Base-by-base conservation (phyloP, 1,284 basidiomycete genomes). In the Ustanciosporium gigantosporum region DNA sequence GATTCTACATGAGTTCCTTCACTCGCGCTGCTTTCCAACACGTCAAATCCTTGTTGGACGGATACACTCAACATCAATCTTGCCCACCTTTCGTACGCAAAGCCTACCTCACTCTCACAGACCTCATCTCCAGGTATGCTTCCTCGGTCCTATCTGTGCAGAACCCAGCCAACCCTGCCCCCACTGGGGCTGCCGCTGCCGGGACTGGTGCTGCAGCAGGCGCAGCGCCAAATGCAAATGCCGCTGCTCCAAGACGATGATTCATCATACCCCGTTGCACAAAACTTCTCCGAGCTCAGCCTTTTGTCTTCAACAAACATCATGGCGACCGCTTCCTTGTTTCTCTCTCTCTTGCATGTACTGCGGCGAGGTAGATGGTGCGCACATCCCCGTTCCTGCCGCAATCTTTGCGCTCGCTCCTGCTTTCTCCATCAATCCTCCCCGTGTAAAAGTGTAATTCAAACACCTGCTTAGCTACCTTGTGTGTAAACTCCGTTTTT, bases 1-100 rank as follows among this genome's bases (percentile, higher is more conserved):
- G 75, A 29, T 77, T 76, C 50, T 75, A 75, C 60, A 77, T 77
- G 75, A 68, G 65, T 58, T 68, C 56, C 27, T 77, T 77, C 27
- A 77, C 75, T 1, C 47, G 75, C n/a, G 66, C 68, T 4, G 70
- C 75, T 5, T 73, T 76, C 65, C 66, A 70, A 40, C 70, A 74
- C 41, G 74, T 77, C 15, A 66, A 68, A 32, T 47, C 32, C 27
- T 36, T 70, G 13, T 42, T 77, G 19, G 75, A 77, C 34, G 48
- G 52, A 4, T 59, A 65, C 15, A 71, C 68, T 3, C 64, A 70
- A 41, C 59, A 73, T 41, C 59, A 60, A 22, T 60, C 59, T n/a
- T 76, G 74, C 31, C 75, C 75, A 15, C 66, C 67, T 1, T 53
- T 59, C 4, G 69, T 77, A 0, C 51, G 75, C 21, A 75, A 68